These are phyloP conservation scores for Papiliotrema flavescens DNA, from an alignment of 1,284 basidiomycete species.

Conservation along the genomic window DNA sequence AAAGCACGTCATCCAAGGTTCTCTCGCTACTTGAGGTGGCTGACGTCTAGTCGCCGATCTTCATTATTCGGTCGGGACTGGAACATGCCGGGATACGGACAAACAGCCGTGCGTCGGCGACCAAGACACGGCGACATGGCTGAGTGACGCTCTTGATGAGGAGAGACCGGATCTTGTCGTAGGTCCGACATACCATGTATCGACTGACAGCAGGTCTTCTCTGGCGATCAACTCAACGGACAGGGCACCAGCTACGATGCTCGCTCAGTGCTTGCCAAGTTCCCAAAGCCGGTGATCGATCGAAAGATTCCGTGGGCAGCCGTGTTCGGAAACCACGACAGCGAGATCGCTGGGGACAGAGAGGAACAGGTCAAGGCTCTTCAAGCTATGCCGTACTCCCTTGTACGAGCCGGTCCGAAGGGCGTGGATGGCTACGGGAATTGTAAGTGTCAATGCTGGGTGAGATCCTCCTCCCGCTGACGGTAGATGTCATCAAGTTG, in stretches of 20 bases:
- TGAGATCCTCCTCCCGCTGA: slow-evolving; percentile 2
- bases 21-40: neutral
- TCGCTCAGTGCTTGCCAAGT: slow-evolving; percentile 80
- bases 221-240: slow-evolving; percentile 76
- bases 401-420: slow-evolving; percentile 73
- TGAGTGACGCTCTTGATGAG: slow-evolving; percentile 66
- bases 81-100: slow-evolving; percentile 65
- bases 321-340: slow-evolving; percentile 88
- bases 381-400: slow-evolving; percentile 75
- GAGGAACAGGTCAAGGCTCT: slow-evolving; percentile 66
- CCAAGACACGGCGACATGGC: slow-evolving; percentile 65
- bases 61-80: slow-evolving; percentile 73
- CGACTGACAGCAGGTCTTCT: slow-evolving; percentile 53
- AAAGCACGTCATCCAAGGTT: slow-evolving; percentile 48
- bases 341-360: slow-evolving; percentile 60
- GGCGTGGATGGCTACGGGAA: slow-evolving; percentile 82
- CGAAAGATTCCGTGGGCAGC: slow-evolving; percentile 81
- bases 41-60: slow-evolving; percentile 67
- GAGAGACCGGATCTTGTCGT: slow-evolving; percentile 89
- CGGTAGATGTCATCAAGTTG: slow-evolving; percentile 52
- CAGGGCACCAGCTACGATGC: slow-evolving; percentile 85
- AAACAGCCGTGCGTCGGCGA: slow-evolving; percentile 58
- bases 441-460: slow-evolving; percentile 51
- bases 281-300: slow-evolving; percentile 69
- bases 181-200: slow-evolving; percentile 1